Base-by-base conservation (phyloP, 2,329 filamentous ascomycete species). In the Zymoseptoria pseudotritici region DNA sequence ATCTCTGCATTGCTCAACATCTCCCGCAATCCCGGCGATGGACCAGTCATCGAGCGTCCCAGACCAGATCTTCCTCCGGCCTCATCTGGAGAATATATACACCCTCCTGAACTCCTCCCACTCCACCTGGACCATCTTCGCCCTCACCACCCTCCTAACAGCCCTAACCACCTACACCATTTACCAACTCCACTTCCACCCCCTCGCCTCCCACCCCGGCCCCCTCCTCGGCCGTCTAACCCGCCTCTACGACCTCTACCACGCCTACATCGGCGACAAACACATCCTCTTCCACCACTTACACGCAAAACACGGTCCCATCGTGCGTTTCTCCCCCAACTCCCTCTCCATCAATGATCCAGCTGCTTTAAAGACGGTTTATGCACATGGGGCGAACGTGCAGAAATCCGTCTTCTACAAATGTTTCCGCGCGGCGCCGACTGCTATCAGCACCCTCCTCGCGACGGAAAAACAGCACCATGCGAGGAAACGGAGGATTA, bases 391-490 rank as follows among this genome's bases (percentile, higher is more conserved):
- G 22, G 72, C 76, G 42, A 79, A 80, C 64, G 75, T 80, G n/a
- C 74, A 76, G 56, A 82, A 81, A 62, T 75, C 77, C 0, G 71
- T 75, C 52, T 79, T 78, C 61, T 81, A 81, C 67, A 72, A 73
- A 22, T 76, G 78, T 4, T 79, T 80, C 58, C 75, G 76, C 0
- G 74, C 72, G 4, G 75, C 72, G 21, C 74, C 73, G 2, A 70
- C 73, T 21, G 73, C 74, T 29, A 72, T 75, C 49, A 78, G 74
- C 62, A 77, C 77, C n/a, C 75, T 79, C 57, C 71, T 70, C 5
- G 71, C 73, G 0, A 77, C 78, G 29, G 75, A 79, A 59, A 78
- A 77, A 63, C 63, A 67, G 63, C 72, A 75, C 50, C 77, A 79
- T 72, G 76, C 76, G 13, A 70, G 76, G 17, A 80, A 79, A 68